Evolutionary conservation across 106 monocot species (phyloP).

Genomic region (Dioscorea dumetorum): DNA sequence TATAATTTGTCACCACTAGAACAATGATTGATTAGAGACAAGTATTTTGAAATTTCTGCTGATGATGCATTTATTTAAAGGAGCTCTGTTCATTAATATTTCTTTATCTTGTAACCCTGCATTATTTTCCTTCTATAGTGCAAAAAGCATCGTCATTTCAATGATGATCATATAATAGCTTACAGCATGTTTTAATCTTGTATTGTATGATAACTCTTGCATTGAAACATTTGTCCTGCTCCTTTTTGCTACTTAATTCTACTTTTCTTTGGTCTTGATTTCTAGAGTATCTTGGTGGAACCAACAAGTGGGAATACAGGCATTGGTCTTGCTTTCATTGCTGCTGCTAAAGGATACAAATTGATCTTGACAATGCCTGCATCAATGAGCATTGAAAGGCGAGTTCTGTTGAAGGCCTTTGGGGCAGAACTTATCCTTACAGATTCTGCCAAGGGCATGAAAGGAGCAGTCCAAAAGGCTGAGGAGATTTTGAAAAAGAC

Average conservation of each 20-base stretch:
- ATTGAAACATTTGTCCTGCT: background rate
- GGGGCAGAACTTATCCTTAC: constrained; percentile 97
- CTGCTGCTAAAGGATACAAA: constrained; percentile 94
- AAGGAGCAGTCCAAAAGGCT: constrained; percentile 90
- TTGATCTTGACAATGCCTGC: constrained; percentile 96
- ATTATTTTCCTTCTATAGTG: too few relatives aligned
- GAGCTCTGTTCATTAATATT: too few relatives aligned
- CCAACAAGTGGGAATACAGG: constrained; percentile 97
- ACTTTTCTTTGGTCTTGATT: constrained; percentile 1
- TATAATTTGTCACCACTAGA: too few relatives aligned
- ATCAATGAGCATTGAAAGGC: constrained; percentile 95
- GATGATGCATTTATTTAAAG: too few relatives aligned
- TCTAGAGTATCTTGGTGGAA: constrained; percentile 82
- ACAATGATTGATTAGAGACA: too few relatives aligned
- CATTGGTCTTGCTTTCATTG: constrained; percentile 96
- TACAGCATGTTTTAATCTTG: too few relatives aligned
- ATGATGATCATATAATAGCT: too few relatives aligned
- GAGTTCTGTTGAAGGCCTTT: constrained; percentile 90
- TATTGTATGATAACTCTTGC: too few relatives aligned
- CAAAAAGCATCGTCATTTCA: too few relatives aligned
- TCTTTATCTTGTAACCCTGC: too few relatives aligned
- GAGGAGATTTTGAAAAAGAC: constrained; percentile 86
- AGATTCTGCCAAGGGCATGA: constrained; percentile 93
- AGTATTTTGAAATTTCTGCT: too few relatives aligned
- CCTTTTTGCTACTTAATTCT: background rate